phyloP scores from a whole-genome alignment of 139 green algal genomes.

The Bryopsis sp. region DNA sequence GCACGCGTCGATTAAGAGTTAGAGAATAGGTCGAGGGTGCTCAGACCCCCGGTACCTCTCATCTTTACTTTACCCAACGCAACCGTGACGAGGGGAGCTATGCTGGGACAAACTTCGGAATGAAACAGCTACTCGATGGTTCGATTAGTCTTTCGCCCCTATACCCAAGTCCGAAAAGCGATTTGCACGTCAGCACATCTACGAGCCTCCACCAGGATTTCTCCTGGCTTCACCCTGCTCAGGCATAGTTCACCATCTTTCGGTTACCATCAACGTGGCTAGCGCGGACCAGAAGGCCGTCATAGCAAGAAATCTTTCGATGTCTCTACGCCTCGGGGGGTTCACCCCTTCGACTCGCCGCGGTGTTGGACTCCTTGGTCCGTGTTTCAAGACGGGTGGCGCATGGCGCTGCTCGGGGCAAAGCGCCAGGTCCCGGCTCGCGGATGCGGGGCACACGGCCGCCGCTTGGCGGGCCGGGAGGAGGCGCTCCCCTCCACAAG shows the following conservation, averaged over 20 bases:
- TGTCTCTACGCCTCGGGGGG: conserved; percentile 77
- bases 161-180: conserved; percentile 93
- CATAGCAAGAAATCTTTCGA: conserved; percentile 70
- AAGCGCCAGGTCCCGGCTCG: conserved; percentile 67
- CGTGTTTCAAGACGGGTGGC: conserved; percentile 92
- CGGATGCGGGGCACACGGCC: too few relatives aligned
- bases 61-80: conserved; percentile 89
- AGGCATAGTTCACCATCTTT: conserved; percentile 96
- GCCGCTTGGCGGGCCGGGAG: too few relatives aligned
- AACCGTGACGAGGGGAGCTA: conserved; percentile 78
- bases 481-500: too few relatives aligned
- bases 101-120: conserved; percentile 90
- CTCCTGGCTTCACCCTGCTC: conserved; percentile 86
- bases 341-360: conserved; percentile 82
- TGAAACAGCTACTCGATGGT: conserved; percentile 93
- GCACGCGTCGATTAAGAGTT: conserved; percentile 91
- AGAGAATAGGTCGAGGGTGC: conserved; percentile 87
- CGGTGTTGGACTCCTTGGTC: conserved; percentile 93
- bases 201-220: conserved; percentile 91
- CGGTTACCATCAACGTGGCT: conserved; percentile 82
- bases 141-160: conserved; percentile 98
- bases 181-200: conserved; percentile 96
- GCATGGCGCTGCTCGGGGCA: conserved; percentile 48
- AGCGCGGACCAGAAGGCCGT: conserved; percentile 52
- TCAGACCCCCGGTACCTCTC: conserved; percentile 75